Evolutionary conservation across 441 rosid genomes (phyloP), one percentile per base, ranked within the genome.

Genomic region (Raphanus hybrid): DNA sequence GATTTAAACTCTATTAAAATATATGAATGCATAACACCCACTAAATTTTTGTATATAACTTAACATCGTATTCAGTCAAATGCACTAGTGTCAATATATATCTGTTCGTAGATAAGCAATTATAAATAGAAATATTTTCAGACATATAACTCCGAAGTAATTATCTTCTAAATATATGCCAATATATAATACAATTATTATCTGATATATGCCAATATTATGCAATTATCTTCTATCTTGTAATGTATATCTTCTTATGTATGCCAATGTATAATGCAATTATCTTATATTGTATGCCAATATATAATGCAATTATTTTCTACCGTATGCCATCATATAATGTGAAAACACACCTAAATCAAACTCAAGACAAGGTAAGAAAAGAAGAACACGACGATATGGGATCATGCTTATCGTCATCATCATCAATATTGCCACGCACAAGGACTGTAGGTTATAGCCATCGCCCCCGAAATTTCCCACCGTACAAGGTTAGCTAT

Each of bases 391-490:
- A 34, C 10, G 67, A 14, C 48, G 27, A 34, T 34, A 63, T 63
- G 67, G 67, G 67, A 8, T 15, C 48, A 0, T 63, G 23, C 26
- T 63, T 35, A 18, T 63, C 52, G 3, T 34, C 43, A 39, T 39
- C 66, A n/a, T 61, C 39, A 6, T 29, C 41, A 29, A 3, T 5
- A 6, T 61, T 16, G 66, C 8, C 66, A n/a, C 35, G 66, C 18
- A 57, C 5, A 57, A 57, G 29, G n/a, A 9, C 34, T 41, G 37
- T 61, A 29, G 10, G 29, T 61, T 29, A 75, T 59, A 75, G 69
- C 23, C 48, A 4, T 61, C 7, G 9, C 12, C 34, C 34, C 6
- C 34, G 5, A 29, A 5, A 4, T 29, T 29, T 29, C 34, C 34
- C 34, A 29, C 34, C 34, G 26, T 23, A 23, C 26, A 23, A 23